phyloP scores from a whole-genome alignment of 2,329 filamentous ascomycete genomes.

The Falciphora oryzae region DNA sequence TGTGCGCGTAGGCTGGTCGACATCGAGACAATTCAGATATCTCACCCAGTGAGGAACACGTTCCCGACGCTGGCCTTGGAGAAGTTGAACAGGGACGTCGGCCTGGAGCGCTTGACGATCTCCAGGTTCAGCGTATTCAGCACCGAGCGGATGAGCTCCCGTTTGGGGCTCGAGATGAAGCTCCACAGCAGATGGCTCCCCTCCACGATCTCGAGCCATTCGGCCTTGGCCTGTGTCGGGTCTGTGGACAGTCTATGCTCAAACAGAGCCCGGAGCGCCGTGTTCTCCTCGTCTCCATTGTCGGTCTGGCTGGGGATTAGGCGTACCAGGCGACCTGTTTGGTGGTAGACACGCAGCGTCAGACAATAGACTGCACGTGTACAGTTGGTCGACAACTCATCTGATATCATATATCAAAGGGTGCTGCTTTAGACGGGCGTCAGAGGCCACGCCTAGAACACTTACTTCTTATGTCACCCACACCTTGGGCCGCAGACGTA shows the following conservation, averaged over 20 bases:
- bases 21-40: background rate
- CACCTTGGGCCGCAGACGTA: conserved; percentile 15
- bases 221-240: conserved; percentile 55
- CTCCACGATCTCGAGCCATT: conserved; percentile 89
- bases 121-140: conserved; percentile 73
- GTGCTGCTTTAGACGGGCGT: background rate
- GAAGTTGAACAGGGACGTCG: conserved; percentile 71
- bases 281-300: conserved; percentile 51
- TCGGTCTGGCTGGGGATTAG: conserved; percentile 66
- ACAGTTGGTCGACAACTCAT: conserved; percentile 5
- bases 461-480: conserved; percentile 71
- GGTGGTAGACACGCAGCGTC: background rate
- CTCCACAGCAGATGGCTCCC: conserved; percentile 73
- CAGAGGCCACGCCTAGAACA: conserved; percentile 15
- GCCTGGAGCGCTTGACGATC: conserved; percentile 69
- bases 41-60: conserved; percentile 66
- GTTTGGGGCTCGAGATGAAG: conserved; percentile 62
- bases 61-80: conserved; percentile 72
- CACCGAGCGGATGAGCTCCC: conserved; percentile 70
- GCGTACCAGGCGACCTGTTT: conserved; percentile 74
- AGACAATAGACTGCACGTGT: background rate
- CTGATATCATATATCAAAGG: background rate
- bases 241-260: conserved; percentile 73
- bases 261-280: conserved; percentile 76
- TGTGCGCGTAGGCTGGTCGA: background rate